Percentiles rank a stretch among this genome's conserved stretches.
Conservation (phyloP, 139 green algal genomes). For the Coccomyxa sp. region DNA sequence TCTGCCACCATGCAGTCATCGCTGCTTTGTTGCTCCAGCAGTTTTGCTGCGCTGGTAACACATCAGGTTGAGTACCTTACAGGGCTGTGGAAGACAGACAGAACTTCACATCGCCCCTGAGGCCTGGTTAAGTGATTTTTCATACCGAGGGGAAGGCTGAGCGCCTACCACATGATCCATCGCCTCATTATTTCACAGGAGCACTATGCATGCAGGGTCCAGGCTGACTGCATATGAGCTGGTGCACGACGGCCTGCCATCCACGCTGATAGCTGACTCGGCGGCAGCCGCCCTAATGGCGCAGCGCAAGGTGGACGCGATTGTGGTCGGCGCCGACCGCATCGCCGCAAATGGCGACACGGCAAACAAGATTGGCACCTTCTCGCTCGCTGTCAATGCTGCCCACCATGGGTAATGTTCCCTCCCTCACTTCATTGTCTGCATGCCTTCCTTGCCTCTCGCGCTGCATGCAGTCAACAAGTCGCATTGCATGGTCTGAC, state of each 20-base stretch:
- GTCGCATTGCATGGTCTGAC: too few relatives aligned
- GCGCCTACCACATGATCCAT: too few relatives aligned
- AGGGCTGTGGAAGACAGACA: too few relatives aligned
- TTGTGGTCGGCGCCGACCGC: constrained; percentile 93
- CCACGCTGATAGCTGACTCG: constrained; percentile 88
- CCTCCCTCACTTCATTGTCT: not conserved
- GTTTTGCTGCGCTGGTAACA: too few relatives aligned
- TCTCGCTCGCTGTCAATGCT: constrained; percentile 63
- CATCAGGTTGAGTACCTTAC: too few relatives aligned
- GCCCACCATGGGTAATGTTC: constrained; percentile 38
- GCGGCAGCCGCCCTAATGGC: constrained; percentile 81
- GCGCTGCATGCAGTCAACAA: not conserved
- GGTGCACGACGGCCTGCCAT: constrained; percentile 81
- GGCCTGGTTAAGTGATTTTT: too few relatives aligned
- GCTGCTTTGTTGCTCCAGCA: too few relatives aligned
- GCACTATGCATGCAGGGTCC: constrained; percentile 42
- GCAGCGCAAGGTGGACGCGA: constrained; percentile 65
- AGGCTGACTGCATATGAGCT: constrained; percentile 95
- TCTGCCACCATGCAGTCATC: too few relatives aligned
- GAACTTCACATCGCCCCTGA: too few relatives aligned
- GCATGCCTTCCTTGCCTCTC: not conserved
- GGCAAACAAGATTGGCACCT: constrained; percentile 94
- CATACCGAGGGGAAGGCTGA: too few relatives aligned
- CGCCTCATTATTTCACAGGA: too few relatives aligned
- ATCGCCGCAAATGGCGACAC: constrained; percentile 88